phyloP scores from a whole-genome alignment of 169 alveolate species.

The Eimeria necatrix region DNA sequence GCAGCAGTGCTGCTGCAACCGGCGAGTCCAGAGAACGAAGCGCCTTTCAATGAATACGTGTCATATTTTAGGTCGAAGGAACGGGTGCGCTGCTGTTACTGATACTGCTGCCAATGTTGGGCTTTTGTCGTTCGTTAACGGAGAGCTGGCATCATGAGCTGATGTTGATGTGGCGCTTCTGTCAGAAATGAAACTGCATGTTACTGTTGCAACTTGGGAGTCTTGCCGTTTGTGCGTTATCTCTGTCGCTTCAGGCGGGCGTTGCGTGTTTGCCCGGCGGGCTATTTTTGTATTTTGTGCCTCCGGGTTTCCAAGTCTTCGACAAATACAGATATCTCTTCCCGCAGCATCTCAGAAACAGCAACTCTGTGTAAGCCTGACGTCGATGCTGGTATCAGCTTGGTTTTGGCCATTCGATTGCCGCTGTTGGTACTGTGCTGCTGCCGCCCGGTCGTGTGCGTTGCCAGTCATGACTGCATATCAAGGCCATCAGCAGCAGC shows the following conservation, averaged over 20 bases:
- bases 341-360: constrained; percentile 63
- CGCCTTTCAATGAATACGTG: constrained; percentile 62
- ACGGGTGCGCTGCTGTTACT: constrained; percentile 31
- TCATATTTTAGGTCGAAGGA: constrained; percentile 67
- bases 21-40: constrained; percentile 70
- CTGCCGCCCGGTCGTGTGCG: background rate
- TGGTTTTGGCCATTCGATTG: background rate
- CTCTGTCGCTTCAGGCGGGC: constrained; percentile 47
- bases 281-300: constrained; percentile 42
- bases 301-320: constrained; percentile 67
- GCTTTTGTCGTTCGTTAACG: background rate
- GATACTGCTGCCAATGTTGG: background rate
- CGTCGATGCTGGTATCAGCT: background rate
- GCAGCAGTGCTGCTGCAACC: constrained; percentile 73
- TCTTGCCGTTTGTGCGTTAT: background rate
- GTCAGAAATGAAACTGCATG: background rate
- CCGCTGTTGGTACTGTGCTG: constrained; percentile 21
- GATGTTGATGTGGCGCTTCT: no score
- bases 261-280: constrained; percentile 64
- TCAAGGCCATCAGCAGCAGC: background rate
- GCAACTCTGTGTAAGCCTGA: constrained; percentile 48
- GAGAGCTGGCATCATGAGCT: no score
- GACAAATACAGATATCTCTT: constrained; percentile 65
- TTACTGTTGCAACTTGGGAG: background rate
- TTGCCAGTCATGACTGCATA: background rate